Percentiles rank a stretch among this genome's conserved stretches.
phyloP scores from a whole-genome alignment of 1,284 basidiomycete species.

The Austroboletus niveus region DNA sequence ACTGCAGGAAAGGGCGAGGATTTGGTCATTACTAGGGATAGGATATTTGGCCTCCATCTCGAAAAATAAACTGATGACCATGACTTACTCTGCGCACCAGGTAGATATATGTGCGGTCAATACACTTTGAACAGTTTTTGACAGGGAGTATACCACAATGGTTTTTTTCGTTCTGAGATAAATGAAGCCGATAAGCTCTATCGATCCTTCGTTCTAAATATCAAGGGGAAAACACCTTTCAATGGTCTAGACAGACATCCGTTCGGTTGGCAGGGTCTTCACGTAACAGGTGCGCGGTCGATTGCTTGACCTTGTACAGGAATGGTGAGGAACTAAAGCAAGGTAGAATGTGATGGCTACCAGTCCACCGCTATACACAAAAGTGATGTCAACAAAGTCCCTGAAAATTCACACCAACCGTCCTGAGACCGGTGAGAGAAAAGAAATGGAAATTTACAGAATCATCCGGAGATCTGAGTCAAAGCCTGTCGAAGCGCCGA shows the following conservation, averaged over 20 bases:
- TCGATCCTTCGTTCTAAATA: constrained; percentile 20
- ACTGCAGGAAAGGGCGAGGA: constrained; percentile 55
- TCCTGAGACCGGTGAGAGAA: constrained; percentile 29
- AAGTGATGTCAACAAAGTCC: constrained; percentile 22
- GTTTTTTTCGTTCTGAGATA: constrained; percentile 20
- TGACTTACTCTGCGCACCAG: constrained; percentile 16
- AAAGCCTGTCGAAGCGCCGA: constrained; percentile 13
- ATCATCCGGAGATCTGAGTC: constrained; percentile 22
- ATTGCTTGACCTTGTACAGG: constrained; percentile 14
- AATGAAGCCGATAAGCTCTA: constrained; percentile 29
- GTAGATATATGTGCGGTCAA: constrained; percentile 28
- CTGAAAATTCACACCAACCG: constrained; percentile 18
- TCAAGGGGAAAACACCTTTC: constrained; percentile 10
- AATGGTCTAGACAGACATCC: constrained; percentile 16
- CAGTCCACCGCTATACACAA: constrained; percentile 20
- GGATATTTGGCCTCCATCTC: constrained; percentile 33
- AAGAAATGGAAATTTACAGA: constrained; percentile 14
- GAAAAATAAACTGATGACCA: constrained; percentile 14
- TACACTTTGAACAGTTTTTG: constrained; percentile 7
- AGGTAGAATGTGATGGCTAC: constrained; percentile 25
- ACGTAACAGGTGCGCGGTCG: constrained; percentile 24
- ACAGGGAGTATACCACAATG: constrained; percentile 15
- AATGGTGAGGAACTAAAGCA: constrained; percentile 18
- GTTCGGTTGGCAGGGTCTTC: constrained; percentile 11
- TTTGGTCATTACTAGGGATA: constrained; percentile 41